phyloP scores from a whole-genome alignment of 1,284 basidiomycete species.

The Ustilago lituana region DNA sequence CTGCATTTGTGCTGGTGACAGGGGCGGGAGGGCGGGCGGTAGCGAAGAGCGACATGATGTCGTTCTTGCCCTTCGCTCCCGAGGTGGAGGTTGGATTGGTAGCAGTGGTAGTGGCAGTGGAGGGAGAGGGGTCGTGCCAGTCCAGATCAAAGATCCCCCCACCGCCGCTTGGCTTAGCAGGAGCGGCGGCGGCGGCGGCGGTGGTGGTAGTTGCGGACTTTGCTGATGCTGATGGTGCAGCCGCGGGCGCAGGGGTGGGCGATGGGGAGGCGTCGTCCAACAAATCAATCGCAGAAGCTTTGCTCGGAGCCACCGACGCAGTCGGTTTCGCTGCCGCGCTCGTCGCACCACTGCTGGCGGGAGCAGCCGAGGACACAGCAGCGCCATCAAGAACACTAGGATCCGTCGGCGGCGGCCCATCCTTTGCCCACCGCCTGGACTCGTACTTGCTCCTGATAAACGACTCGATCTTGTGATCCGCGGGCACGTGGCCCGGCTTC shows the following conservation, averaged over 20 bases:
- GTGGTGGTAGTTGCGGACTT: conserved; percentile 10
- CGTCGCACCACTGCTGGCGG: not conserved
- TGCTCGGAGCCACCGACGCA: not conserved
- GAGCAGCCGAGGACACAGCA: not conserved
- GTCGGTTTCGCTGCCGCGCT: conserved; percentile 4
- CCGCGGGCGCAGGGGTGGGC: conserved; percentile 11
- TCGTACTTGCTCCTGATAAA: conserved; percentile 99
- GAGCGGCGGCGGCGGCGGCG: conserved; percentile 18
- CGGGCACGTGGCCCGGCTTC: conserved; percentile 88
- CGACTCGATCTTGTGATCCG: conserved; percentile 98
- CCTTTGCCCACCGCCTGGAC: conserved; percentile 87
- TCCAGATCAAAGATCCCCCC: conserved; percentile 86
- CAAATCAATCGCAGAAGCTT: too few relatives aligned
- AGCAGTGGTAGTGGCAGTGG: conserved; percentile 27
- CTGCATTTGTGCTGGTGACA: not conserved
- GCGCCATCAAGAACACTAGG: conserved; percentile 78
- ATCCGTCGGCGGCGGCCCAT: conserved; percentile 83
- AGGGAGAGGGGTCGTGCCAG: conserved; percentile 71
- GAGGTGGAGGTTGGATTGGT: conserved; percentile 69
- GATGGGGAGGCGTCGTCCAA: conserved; percentile 31
- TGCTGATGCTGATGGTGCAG: conserved; percentile 12
- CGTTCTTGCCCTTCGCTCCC: conserved; percentile 72
- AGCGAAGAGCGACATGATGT: conserved; percentile 83
- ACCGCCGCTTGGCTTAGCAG: conserved; percentile 60
- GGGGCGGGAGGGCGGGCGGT: conserved; percentile 16